Evolutionary conservation across 108 stramenopile genomes (phyloP), one percentile per base, ranked within the genome.

Genomic region (Phaeodactylum tricornutum): DNA sequence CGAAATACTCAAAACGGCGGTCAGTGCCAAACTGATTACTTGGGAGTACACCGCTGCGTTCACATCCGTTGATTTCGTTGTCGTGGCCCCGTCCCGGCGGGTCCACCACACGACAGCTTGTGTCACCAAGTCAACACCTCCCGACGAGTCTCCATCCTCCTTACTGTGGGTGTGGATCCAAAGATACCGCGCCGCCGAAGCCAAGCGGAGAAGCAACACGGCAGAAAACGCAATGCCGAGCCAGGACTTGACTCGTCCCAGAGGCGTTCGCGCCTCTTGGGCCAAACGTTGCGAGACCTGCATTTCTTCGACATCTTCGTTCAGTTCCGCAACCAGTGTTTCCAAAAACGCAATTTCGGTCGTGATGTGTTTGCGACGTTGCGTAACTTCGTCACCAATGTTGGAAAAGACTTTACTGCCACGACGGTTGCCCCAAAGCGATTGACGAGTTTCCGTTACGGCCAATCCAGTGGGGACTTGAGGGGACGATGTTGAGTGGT

Each of bases 291-390:
- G 76, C 2, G 74, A 55, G 31, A 72, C 45, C 22, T 72, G 72
- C 75, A 87, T 62, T 50, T 87, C 85, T 5, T 64, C 59, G 24
- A 82, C 61, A 34, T 87, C 81, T 26, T 74, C 77, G 2, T 27
- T 44, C 62, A 82, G 58, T 50, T 87, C 85, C n/a, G 50, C 61
- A 15, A 68, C 54, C 29, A 87, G 47, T 27, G 67, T 58, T 46
- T 77, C 68, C 29, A 87, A 43, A 50, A 81, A 83, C 5, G 45
- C 59, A 28, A 81, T 68, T 43, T 87, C 84, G 2, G 67, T 62
- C 21, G 46, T 47, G 7, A 71, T 22, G 6, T 72, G 33, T 45
- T 76, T 50, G 47, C 62, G 55, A n/a, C 67, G 66, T 21, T 57
- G 62, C 11, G 41, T 45, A 15, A 63, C 37, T n/a, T 76, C 77